These are phyloP conservation scores for Penicillium hesseltinei DNA, from an alignment of 2,329 filamentous ascomycete genomes.

Conservation along the genomic window DNA sequence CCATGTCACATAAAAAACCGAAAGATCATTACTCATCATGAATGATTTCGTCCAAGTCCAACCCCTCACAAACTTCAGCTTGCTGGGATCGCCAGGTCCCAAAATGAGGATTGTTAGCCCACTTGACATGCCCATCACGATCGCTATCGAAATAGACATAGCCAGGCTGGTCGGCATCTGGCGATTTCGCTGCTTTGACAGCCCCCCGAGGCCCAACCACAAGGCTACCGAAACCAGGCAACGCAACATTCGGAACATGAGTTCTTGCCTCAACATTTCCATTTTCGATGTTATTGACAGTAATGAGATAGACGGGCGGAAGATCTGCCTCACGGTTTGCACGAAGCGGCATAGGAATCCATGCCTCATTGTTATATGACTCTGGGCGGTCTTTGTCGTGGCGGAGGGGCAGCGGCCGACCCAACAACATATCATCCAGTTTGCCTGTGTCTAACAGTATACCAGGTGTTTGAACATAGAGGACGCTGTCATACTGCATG, in stretches of 20 bases:
- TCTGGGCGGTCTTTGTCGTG: conserved; percentile 35
- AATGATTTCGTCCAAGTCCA: conserved; percentile 32
- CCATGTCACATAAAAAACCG: neutral
- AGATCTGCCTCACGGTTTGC: conserved; percentile 32
- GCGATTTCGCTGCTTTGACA: conserved; percentile 1
- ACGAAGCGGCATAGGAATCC: conserved; percentile 37
- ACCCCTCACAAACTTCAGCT: conserved; percentile 37
- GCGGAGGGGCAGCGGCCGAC: conserved; percentile 32
- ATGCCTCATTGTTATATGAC: conserved; percentile 40
- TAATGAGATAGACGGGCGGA: conserved; percentile 39
- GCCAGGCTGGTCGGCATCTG: conserved; percentile 22
- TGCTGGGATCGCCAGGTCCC: conserved; percentile 39
- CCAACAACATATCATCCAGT: conserved; percentile 41
- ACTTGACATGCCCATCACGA: conserved; percentile 32
- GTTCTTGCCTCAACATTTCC: conserved; percentile 38
- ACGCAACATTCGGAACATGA: conserved; percentile 35
- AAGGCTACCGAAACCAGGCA: conserved; percentile 35
- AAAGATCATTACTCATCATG: conserved; percentile 23
- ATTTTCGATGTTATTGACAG: conserved; percentile 37
- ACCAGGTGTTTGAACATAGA: conserved; percentile 45
- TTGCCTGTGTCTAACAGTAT: conserved; percentile 39
- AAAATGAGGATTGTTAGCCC: conserved; percentile 36
- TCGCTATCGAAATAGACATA: conserved; percentile 45
- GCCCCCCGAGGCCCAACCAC: conserved; percentile 29
- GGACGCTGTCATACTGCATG: conserved; percentile 44